These are phyloP conservation scores for Catharanthus roseus DNA, from an alignment of 257 asterid genomes.

Conservation along the genomic window DNA sequence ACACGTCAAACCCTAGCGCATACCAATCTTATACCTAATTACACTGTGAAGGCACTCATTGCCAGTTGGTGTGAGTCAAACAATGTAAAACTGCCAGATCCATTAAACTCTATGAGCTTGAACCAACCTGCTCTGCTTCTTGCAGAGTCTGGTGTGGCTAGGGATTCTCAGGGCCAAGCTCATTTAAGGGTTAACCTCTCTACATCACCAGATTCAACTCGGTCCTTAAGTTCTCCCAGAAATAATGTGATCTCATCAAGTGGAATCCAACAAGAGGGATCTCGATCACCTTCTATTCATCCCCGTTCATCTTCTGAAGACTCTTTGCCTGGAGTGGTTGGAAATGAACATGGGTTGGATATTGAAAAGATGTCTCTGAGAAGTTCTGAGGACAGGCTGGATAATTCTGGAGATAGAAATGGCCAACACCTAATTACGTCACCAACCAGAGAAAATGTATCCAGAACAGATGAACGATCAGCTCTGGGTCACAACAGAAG, in stretches of 20 bases:
- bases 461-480: conserved; percentile 32
- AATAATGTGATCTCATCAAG: conserved; percentile 31
- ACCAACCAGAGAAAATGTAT: conserved; percentile 39
- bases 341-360: conserved; percentile 41
- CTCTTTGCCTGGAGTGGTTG: conserved; percentile 42
- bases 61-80: conserved; percentile 76
- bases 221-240: conserved; percentile 42
- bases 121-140: conserved; percentile 59
- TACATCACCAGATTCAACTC: conserved; percentile 35
- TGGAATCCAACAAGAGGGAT: conserved; percentile 32
- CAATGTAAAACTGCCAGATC: conserved; percentile 70
- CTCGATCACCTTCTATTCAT: conserved; percentile 44
- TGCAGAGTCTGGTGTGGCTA: conserved; percentile 42
- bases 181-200: conserved; percentile 35
- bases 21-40: conserved; percentile 74
- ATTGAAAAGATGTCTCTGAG: conserved; percentile 39
- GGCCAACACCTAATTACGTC: conserved; percentile 28
- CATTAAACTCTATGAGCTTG: conserved; percentile 40
- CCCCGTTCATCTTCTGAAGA: conserved; percentile 56
- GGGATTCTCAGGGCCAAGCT: conserved; percentile 20
- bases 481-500: conserved; percentile 50
- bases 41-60: conserved; percentile 81
- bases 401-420: conserved; percentile 58
- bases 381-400: conserved; percentile 49
- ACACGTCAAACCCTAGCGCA: conserved; percentile 74